Conservation (phyloP, 1,284 basidiomycete species). For the Puccinia hordei region DNA sequence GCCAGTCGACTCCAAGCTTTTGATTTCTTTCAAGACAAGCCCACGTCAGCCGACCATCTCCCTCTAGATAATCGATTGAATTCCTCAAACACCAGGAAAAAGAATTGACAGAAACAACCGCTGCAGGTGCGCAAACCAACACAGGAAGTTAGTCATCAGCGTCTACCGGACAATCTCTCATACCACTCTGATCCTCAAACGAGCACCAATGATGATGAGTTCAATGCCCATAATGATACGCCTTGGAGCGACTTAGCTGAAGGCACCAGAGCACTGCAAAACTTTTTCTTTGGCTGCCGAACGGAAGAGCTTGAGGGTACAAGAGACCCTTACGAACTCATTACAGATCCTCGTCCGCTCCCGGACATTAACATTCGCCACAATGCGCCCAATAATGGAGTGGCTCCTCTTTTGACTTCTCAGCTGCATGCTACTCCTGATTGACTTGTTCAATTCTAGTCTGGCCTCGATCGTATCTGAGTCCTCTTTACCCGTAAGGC, state of each 20-base stretch:
- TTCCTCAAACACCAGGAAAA: slow-evolving; percentile 6
- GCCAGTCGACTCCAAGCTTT: slow-evolving; percentile 32
- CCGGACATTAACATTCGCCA: background rate
- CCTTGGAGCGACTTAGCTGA: slow-evolving; percentile 44
- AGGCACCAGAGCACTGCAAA: slow-evolving; percentile 33
- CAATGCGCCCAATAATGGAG: background rate
- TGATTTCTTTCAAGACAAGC: slow-evolving; percentile 31
- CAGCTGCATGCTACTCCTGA: background rate
- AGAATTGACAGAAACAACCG: slow-evolving; percentile 28
- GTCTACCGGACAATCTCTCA: slow-evolving; percentile 21
- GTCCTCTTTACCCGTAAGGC: too few relatives aligned
- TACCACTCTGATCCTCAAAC: slow-evolving; percentile 22
- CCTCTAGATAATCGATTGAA: slow-evolving; percentile 11
- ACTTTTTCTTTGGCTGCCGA: slow-evolving; percentile 42
- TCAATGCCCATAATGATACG: background rate
- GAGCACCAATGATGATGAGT: slow-evolving; percentile 29
- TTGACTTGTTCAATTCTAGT: background rate
- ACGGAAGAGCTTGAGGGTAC: slow-evolving; percentile 2
- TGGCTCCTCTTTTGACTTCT: background rate
- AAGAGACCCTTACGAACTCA: background rate
- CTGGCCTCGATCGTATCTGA: background rate
- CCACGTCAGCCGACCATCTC: background rate
- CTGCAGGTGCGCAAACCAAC: background rate
- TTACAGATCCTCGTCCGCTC: background rate
- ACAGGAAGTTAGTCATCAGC: background rate